Conservation (phyloP, 805 yeast genomes). For the Clavispora santaluciae region DNA sequence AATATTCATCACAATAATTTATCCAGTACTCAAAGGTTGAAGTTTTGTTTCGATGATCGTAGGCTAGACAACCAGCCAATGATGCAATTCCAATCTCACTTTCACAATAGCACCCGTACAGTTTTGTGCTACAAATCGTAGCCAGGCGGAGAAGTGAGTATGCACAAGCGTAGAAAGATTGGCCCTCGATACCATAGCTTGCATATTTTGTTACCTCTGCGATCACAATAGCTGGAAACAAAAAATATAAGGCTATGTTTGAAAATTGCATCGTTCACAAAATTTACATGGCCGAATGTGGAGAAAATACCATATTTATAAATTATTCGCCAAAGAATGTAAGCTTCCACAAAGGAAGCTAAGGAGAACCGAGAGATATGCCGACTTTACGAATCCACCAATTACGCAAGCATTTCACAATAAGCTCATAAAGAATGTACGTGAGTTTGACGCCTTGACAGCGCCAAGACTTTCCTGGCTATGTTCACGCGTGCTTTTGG, state of each 20-base stretch:
- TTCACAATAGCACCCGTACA: neutral
- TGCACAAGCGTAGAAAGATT: neutral
- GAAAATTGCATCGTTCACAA: neutral
- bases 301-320: no score
- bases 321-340: no score
- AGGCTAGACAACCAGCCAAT: neutral
- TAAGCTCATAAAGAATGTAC: no score
- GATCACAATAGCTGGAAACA: neutral
- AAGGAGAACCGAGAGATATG: no score
- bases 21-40: constrained; percentile 5
- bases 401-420: no score
- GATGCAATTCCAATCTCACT: neutral
- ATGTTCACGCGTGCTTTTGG: neutral
- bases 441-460: no score
- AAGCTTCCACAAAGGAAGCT: no score
- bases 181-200: neutral
- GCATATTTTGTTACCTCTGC: neutral
- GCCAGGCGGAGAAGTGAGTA: neutral
- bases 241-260: neutral
- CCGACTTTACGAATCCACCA: no score
- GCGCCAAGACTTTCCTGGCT: neutral
- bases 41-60: constrained; percentile 8
- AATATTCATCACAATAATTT: neutral
- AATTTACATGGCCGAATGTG: no score
- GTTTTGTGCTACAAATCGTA: neutral